Base-by-base conservation (phyloP, 805 yeast genomes). In the Spathaspora girioi region DNA sequence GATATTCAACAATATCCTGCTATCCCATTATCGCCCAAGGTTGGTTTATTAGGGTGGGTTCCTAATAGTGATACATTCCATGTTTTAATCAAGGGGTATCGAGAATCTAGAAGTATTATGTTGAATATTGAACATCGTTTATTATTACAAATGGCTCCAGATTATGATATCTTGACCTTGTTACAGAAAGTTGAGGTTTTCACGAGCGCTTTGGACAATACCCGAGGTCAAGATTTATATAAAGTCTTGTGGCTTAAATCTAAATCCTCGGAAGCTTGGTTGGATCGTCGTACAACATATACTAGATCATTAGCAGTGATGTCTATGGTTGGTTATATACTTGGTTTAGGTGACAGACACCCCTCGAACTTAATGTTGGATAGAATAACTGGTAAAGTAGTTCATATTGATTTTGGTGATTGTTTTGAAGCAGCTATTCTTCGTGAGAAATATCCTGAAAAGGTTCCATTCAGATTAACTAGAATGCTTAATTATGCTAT, bases 341-440 rank as follows among this genome's bases (percentile, higher is more conserved):
- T 94, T 20, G 99, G 99, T 12, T 77, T 94, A 18, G 99, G 99
- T 54, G 99, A 94, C 67, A 82, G 99, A 55, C 99, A 94, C 69
- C 99, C 99, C 26, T 89, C 97, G 29, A 94, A 94, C 64, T 78
- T 94, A 70, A 89, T 94, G 97, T 80, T 94, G 70, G 96, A 93
- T 67, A 76, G 97, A 56, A 81, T 86, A 47, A 90, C 98, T 0
- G 99, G 99, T 54, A 91, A 93, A 63, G 97, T 94, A 48, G 81
- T 94, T 38, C 99, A 94, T 65, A 93, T 94, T 69, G 99, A 94
- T 77, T 94, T 93, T 70, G 99, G 99, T 58, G 99, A 94, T 66
- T 94, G 99, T 79, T 94, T 94, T 63, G 99, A 94, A 66, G 97
- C 98, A 1, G 99, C 99, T 0, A 91, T 93, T 47, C 71, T 94